Evolutionary conservation across 2,329 filamentous ascomycete genomes (phyloP).

Genomic region (Pyrenophora teres): DNA sequence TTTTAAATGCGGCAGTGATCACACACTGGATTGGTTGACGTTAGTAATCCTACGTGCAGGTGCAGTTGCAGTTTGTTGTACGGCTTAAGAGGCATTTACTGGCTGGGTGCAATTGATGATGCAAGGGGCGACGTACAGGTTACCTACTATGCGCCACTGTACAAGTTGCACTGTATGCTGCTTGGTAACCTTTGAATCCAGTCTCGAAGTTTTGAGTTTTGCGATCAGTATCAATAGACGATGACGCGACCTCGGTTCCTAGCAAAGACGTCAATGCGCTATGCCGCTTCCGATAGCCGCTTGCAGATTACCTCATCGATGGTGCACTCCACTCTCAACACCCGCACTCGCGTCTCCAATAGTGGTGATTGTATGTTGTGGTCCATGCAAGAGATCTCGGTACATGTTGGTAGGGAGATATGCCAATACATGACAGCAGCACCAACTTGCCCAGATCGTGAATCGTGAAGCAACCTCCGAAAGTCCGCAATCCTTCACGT

Average conservation of each 20-base stretch:
- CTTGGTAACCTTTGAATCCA: constrained; percentile 3
- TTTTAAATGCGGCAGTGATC: constrained; percentile 11
- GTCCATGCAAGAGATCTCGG: neutral
- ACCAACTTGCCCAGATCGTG: constrained; percentile 3
- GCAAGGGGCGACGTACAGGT: neutral
- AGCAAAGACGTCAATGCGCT: constrained; percentile 18
- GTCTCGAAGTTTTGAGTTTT: constrained; percentile 19
- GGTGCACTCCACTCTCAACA: constrained; percentile 14
- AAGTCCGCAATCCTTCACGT: constrained; percentile 8
- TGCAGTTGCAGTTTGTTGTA: constrained; percentile 8
- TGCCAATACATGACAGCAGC: constrained; percentile 15
- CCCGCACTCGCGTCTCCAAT: constrained; percentile 1
- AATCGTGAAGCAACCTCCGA: constrained; percentile 2
- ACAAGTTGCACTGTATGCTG: constrained; percentile 4
- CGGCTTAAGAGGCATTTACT: constrained; percentile 3
- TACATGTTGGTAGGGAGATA: constrained; percentile 12
- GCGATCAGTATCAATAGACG: constrained; percentile 24
- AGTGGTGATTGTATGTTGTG: constrained; percentile 13
- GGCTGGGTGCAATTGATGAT: constrained; percentile 13
- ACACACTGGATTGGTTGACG: constrained; percentile 17
- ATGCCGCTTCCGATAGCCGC: constrained; percentile 20
- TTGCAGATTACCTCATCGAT: constrained; percentile 32
- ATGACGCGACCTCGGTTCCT: constrained; percentile 18
- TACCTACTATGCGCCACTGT: constrained; percentile 1
- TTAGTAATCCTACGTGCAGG: constrained; percentile 39